These are phyloP conservation scores for Parietaria judaica DNA, from an alignment of 306 rosid genomes.

Conservation along the genomic window DNA sequence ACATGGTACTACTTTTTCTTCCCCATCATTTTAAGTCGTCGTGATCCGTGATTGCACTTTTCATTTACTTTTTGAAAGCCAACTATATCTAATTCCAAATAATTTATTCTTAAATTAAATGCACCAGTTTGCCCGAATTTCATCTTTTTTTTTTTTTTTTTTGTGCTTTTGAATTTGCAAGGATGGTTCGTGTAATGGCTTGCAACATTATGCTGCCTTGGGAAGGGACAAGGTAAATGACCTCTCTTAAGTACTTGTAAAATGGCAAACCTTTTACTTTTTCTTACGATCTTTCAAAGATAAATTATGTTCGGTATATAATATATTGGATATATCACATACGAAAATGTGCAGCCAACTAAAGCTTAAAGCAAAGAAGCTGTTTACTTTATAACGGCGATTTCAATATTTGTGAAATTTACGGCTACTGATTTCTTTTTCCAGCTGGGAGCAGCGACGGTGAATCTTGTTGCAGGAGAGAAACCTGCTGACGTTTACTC, in stretches of 20 bases:
- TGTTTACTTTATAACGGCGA: background rate
- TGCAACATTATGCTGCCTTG: conserved; percentile 97
- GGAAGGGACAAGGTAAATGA: conserved; percentile 90
- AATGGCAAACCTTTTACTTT: background rate
- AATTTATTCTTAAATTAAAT: background rate
- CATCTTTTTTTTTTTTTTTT: conserved; percentile 14
- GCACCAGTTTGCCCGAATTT: conserved; percentile 5
- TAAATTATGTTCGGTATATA: background rate
- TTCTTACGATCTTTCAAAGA: no score
- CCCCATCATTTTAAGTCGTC: background rate
- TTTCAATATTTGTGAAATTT: background rate
- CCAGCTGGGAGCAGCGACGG: conserved; percentile 95
- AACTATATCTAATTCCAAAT: background rate
- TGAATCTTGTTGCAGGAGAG: conserved; percentile 82
- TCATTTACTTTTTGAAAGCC: background rate
- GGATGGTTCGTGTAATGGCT: conserved; percentile 99
- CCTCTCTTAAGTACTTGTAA: conserved; percentile 10
- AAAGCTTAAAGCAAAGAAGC: background rate
- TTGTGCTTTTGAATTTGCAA: conserved; percentile 27
- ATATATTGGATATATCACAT: background rate
- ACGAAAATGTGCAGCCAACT: background rate
- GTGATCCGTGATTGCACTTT: no score
- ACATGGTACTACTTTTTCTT: conserved; percentile 52
- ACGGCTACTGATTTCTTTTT: conserved; percentile 15
- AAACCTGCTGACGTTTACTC: conserved; percentile 97